Evolutionary conservation across 1,139 yeast species (phyloP).

Genomic region (Saccharomyces hybrid): DNA sequence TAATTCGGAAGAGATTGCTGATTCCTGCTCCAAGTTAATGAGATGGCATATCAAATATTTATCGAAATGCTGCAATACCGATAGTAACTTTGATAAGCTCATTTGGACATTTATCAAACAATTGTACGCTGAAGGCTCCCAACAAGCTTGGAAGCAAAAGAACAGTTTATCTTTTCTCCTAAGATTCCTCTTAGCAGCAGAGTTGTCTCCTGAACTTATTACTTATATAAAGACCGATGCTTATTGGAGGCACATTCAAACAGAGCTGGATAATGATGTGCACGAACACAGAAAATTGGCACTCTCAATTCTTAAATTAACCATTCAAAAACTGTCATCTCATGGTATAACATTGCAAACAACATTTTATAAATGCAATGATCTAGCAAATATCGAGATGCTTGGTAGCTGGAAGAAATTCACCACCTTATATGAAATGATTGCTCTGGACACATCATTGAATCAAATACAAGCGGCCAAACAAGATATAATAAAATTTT

Average conservation of each 20-base stretch:
- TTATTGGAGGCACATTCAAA: slow-evolving; percentile 58
- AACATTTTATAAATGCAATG: slow-evolving; percentile 44
- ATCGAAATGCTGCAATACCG: slow-evolving; percentile 6
- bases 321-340: slow-evolving; percentile 38
- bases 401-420: slow-evolving; percentile 63
- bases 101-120: slow-evolving; percentile 44
- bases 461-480: slow-evolving; percentile 82
- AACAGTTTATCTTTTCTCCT: slow-evolving; percentile 51
- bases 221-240: slow-evolving; percentile 32
- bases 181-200: slow-evolving; percentile 37
- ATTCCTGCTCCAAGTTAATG: slow-evolving; percentile 17
- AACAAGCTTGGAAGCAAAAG: slow-evolving; percentile 33
- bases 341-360: slow-evolving; percentile 17
- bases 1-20: slow-evolving; percentile 15
- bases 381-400: slow-evolving; percentile 28
- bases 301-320: slow-evolving; percentile 57
- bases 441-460: slow-evolving; percentile 78
- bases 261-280: slow-evolving; percentile 46
- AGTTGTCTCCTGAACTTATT: slow-evolving; percentile 31
- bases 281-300: slow-evolving; percentile 71
- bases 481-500: slow-evolving; percentile 50
- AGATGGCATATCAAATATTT: slow-evolving; percentile 24
- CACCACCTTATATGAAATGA: slow-evolving; percentile 67
- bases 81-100: slow-evolving; percentile 16
- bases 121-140: slow-evolving; percentile 29